phyloP scores from a whole-genome alignment of 108 stramenopile genomes.

The Discostella stelligeroides region DNA sequence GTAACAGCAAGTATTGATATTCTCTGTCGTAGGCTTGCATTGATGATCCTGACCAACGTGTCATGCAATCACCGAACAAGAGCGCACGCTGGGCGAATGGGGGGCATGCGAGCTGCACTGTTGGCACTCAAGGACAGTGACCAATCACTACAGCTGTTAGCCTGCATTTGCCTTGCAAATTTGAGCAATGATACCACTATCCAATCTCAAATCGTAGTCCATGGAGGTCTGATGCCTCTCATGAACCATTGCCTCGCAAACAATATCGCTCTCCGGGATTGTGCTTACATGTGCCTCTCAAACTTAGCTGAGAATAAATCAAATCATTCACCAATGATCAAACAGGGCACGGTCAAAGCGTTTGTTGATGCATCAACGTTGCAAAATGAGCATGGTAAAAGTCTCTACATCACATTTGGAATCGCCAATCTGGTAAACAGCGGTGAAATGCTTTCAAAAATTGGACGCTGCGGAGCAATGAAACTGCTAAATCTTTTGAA shows the following conservation, averaged over 20 bases:
- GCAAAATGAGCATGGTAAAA: constrained; percentile 26
- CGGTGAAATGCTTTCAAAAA: constrained; percentile 54
- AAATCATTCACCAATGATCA: constrained; percentile 48
- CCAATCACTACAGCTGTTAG: constrained; percentile 56
- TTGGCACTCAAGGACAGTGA: constrained; percentile 63
- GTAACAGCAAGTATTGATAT: constrained; percentile 53
- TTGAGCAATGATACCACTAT: constrained; percentile 66
- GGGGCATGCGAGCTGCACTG: constrained; percentile 76
- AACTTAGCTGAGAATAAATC: constrained; percentile 76
- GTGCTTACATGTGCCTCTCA: constrained; percentile 65
- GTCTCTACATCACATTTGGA: constrained; percentile 61
- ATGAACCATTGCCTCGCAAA: constrained; percentile 42
- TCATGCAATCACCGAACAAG: constrained; percentile 72
- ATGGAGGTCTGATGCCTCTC: constrained; percentile 61
- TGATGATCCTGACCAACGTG: constrained; percentile 74
- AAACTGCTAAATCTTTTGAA: constrained; percentile 49
- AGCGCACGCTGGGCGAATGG: constrained; percentile 52
- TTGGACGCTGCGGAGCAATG: constrained; percentile 64
- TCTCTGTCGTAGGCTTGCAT: constrained; percentile 69
- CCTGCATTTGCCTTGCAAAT: constrained; percentile 74
- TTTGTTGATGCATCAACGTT: constrained; percentile 43
- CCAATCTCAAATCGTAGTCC: constrained; percentile 77
- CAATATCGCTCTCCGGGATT: constrained; percentile 27
- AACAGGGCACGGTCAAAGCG: constrained; percentile 51
- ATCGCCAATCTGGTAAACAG: constrained; percentile 76